phyloP scores from a whole-genome alignment of 139 green algal genomes.

The Chlorella sp. region DNA sequence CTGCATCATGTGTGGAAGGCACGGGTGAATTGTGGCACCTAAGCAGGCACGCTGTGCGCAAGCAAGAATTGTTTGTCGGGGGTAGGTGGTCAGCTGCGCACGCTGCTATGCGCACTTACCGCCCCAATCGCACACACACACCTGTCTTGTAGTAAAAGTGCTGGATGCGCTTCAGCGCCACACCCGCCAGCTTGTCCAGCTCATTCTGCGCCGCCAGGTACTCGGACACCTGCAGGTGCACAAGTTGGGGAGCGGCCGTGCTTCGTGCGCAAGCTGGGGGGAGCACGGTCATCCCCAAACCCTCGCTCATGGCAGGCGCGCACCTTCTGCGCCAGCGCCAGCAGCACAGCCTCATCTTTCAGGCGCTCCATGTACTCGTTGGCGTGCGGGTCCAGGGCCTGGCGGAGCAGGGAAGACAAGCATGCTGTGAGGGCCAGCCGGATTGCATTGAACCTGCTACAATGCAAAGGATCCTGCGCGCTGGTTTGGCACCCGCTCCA shows the following conservation, averaged over 20 bases:
- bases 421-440: not conserved
- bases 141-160: slow-evolving; percentile 98
- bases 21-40: not conserved
- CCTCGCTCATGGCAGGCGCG: slow-evolving; percentile 52
- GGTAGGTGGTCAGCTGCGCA: not conserved
- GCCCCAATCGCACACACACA: slow-evolving; percentile 47
- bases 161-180: slow-evolving; percentile 90
- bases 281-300: not conserved
- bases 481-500: not conserved
- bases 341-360: slow-evolving; percentile 91
- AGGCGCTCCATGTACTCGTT: slow-evolving; percentile 96
- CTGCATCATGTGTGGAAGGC: not conserved
- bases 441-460: too few relatives aligned
- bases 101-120: not conserved
- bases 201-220: slow-evolving; percentile 40
- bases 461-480: not conserved
- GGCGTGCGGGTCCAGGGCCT: slow-evolving; percentile 96
- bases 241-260: not conserved
- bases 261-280: not conserved
- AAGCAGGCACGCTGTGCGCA: not conserved
- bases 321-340: slow-evolving; percentile 88
- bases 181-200: slow-evolving; percentile 46
- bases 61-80: not conserved
- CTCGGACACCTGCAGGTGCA: slow-evolving; percentile 17
- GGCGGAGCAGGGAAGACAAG: not conserved